Percentiles rank a stretch among this genome's conserved stretches.
Conservation (phyloP, 2,329 filamentous ascomycete genomes). For the Clonostachys byssicola region DNA sequence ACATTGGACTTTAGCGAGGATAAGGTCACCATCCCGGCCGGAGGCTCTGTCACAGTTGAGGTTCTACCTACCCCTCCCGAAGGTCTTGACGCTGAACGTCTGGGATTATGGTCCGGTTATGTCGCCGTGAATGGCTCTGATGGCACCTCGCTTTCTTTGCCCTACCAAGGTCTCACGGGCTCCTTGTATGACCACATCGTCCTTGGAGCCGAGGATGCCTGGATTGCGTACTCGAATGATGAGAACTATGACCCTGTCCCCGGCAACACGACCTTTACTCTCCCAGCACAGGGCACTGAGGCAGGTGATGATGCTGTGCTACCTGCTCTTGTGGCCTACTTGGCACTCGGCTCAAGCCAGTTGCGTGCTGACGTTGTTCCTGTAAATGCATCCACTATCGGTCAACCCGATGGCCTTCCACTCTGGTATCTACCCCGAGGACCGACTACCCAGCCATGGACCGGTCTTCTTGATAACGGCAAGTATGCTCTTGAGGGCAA, state of each 20-base stretch:
- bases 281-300: slow-evolving; percentile 31
- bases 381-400: slow-evolving; percentile 19
- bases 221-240: slow-evolving; percentile 28
- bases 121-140: slow-evolving; percentile 31
- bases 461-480: slow-evolving; percentile 41
- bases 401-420: slow-evolving; percentile 37
- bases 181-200: slow-evolving; percentile 24
- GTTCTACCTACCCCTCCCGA: slow-evolving; percentile 29
- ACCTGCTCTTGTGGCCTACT: background rate
- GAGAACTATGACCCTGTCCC: slow-evolving; percentile 12
- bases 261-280: slow-evolving; percentile 30
- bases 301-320: background rate
- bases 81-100: slow-evolving; percentile 15
- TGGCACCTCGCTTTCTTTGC: slow-evolving; percentile 25
- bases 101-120: slow-evolving; percentile 38
- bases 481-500: slow-evolving; percentile 40
- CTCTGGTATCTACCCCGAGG: slow-evolving; percentile 9
- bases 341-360: slow-evolving; percentile 39
- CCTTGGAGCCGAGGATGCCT: slow-evolving; percentile 14
- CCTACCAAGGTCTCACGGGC: slow-evolving; percentile 30
- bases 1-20: slow-evolving; percentile 33
- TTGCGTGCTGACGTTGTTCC: slow-evolving; percentile 40
- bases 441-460: slow-evolving; percentile 26
- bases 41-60: slow-evolving; percentile 37
- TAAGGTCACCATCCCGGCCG: slow-evolving; percentile 35